Conservation (phyloP, 2,329 filamentous ascomycete species). For the Aspergillus calidoustus region DNA sequence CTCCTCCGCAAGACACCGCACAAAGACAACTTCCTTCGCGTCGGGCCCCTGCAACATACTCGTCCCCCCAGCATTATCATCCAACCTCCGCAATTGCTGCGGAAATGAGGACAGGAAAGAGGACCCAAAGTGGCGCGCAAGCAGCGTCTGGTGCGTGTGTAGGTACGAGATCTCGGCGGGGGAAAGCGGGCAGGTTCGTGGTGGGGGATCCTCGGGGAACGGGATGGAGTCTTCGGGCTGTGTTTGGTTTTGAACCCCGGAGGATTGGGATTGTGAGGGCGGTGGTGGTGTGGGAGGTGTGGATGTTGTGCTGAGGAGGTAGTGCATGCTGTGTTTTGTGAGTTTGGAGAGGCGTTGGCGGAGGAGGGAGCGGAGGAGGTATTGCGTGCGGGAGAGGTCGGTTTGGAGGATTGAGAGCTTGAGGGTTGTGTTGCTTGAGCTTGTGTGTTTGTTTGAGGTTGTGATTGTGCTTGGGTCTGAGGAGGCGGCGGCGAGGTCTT, state of each 20-base stretch:
- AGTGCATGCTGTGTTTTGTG: conserved; percentile 56
- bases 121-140: conserved; percentile 81
- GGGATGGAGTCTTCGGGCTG: conserved; percentile 38
- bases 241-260: conserved; percentile 22
- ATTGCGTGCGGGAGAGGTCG: conserved; percentile 93
- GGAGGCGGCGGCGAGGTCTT: conserved; percentile 58
- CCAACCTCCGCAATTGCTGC: conserved; percentile 75
- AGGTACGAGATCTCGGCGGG: conserved; percentile 80
- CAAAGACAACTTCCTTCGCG: conserved; percentile 80
- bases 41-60: conserved; percentile 93
- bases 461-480: conserved; percentile 40
- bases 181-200: conserved; percentile 64
- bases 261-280: conserved; percentile 14
- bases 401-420: conserved; percentile 94
- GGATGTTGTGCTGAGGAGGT: conserved; percentile 38
- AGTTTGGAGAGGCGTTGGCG: conserved; percentile 83
- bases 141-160: conserved; percentile 78
- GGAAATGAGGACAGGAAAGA: conserved; percentile 88
- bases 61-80: conserved; percentile 86
- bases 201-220: conserved; percentile 28
- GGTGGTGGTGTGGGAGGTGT: conserved; percentile 25
- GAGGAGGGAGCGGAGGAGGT: conserved; percentile 80
- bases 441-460: conserved; percentile 73
- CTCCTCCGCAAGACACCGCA: conserved; percentile 60
- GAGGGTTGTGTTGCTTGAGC: conserved; percentile 89